phyloP scores from a whole-genome alignment of 306 rosid genomes.

The Rosa persica region DNA sequence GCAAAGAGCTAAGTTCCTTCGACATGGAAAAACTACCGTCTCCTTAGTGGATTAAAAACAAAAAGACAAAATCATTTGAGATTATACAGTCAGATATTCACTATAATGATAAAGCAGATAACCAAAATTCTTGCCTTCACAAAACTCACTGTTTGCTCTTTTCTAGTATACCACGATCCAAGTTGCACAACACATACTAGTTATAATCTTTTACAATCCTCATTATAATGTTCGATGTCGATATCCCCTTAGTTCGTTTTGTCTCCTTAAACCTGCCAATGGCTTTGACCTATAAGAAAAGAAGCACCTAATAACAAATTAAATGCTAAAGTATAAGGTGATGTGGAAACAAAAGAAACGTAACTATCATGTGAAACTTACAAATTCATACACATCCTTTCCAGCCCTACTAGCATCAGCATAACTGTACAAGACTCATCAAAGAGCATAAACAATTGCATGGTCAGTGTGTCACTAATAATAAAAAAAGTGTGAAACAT shows the following conservation, averaged over 20 bases:
- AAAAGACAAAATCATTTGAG: conserved; percentile 12
- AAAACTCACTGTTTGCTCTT: conserved; percentile 97
- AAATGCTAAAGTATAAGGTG: conserved; percentile 5
- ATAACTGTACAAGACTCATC: conserved; percentile 56
- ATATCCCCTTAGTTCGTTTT: conserved; percentile 87
- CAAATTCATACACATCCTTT: conserved; percentile 94
- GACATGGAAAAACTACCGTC: neutral
- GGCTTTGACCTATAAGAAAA: conserved; percentile 64
- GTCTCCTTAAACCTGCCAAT: conserved; percentile 94
- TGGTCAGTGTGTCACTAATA: conserved; percentile 1
- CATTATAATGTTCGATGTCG: conserved; percentile 94
- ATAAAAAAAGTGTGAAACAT: neutral
- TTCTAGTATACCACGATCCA: conserved; percentile 95
- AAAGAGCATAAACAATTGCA: conserved; percentile 21
- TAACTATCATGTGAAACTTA: conserved; percentile 36
- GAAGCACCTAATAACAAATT: conserved; percentile 8
- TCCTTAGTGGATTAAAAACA: conserved; percentile 3
- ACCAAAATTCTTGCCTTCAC: conserved; percentile 72
- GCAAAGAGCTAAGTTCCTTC: conserved; percentile 14
- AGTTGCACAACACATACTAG: conserved; percentile 89
- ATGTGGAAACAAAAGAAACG: conserved; percentile 1
- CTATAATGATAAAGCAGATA: conserved; percentile 2
- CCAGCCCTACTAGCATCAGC: conserved; percentile 96
- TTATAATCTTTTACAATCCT: conserved; percentile 97
- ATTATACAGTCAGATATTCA: conserved; percentile 6